Base-by-base conservation (phyloP, 2,329 filamentous ascomycete species). In the Coniochaeta hoffmannii region DNA sequence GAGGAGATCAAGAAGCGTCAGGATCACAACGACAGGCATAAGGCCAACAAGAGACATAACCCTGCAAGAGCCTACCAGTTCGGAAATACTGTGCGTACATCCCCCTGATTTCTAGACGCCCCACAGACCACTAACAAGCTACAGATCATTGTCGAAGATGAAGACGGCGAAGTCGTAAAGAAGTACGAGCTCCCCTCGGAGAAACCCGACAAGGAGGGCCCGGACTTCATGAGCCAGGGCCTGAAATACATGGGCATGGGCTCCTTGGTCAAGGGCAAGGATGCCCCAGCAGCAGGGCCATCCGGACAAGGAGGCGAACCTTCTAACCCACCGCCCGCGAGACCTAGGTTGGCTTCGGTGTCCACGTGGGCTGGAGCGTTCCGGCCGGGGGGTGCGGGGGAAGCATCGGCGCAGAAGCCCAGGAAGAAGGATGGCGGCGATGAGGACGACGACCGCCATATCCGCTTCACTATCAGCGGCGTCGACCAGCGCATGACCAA, bases 41-140 rank as follows among this genome's bases (percentile, higher is more conserved):
- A 86, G 60, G 69, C 61, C 12, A 73, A 77, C 35, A 77, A 81
- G 53, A 80, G 75, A 60, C 79, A 84, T 61, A 87, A 88, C 55
- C 88, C 89, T 12, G 90, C 90, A n/a, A 77, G 87, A 50, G 89
- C 89, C 5, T 95, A 92, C 66, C 89, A 92, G 61, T 93, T 90
- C 65, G 90, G 90, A 59, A 92, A 90, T 66, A 92, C 81, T 44
- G 82, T 85, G 76, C 68, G 80, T 49, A 19, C 28, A 4, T 4
- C 26, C 4, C 17, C 14, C 31, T n/a, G 8, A 17, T 28, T 8
- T 15, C 15, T 4, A 19, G 7, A 51, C 11, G 15, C 28, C 9
- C 30, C 7, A 12, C 49, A n/a, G 28, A 34, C 10, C 31, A 22
- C 67, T 74, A 64, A 75, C 63, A 52, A 22, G 14, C n/a, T 11